Conservation (phyloP, 1,284 basidiomycete genomes). For the Neolentinus lepideus region DNA sequence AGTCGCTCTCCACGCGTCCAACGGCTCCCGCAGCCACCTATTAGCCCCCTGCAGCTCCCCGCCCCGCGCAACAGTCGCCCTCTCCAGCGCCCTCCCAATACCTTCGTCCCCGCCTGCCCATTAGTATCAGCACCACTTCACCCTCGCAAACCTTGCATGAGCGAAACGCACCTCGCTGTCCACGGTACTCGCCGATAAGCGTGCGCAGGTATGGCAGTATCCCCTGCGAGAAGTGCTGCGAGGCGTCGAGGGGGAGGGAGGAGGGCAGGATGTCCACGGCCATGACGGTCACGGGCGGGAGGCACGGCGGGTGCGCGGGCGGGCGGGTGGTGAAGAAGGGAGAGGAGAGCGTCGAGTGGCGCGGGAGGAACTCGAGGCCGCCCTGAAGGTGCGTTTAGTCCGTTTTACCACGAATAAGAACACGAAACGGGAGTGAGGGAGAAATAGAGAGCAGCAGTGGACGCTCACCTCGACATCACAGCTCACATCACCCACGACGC, state of each 20-base stretch:
- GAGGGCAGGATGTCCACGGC: constrained; percentile 87
- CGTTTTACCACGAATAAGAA: background rate
- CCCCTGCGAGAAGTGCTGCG: constrained; percentile 62
- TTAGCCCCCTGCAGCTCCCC: constrained; percentile 52
- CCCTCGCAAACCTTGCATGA: no score
- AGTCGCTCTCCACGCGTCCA: constrained; percentile 35
- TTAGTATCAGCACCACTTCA: no score
- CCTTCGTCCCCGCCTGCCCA: constrained; percentile 14
- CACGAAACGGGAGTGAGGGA: constrained; percentile 3
- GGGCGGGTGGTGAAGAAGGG: constrained; percentile 62
- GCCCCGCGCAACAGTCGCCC: constrained; percentile 64
- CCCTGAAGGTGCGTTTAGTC: no score
- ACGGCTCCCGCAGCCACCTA: constrained; percentile 49
- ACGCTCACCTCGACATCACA: constrained; percentile 69
- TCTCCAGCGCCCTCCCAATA: constrained; percentile 39
- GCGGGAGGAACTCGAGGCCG: constrained; percentile 76
- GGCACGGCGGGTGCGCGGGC: constrained; percentile 29
- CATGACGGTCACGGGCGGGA: constrained; percentile 69
- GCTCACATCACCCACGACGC: constrained; percentile 78
- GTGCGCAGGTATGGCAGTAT: constrained; percentile 64
- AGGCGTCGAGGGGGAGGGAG: constrained; percentile 76
- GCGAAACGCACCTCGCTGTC: constrained; percentile 7
- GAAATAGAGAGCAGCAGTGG: no score
- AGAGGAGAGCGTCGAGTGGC: constrained; percentile 66
- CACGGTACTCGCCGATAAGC: constrained; percentile 38